A percentile compares a stretch with the other conserved stretches of the same genome.
Evolutionary conservation across 2,329 filamentous ascomycete species (phyloP).

Genomic region (Emmonsiellopsis sp.): DNA sequence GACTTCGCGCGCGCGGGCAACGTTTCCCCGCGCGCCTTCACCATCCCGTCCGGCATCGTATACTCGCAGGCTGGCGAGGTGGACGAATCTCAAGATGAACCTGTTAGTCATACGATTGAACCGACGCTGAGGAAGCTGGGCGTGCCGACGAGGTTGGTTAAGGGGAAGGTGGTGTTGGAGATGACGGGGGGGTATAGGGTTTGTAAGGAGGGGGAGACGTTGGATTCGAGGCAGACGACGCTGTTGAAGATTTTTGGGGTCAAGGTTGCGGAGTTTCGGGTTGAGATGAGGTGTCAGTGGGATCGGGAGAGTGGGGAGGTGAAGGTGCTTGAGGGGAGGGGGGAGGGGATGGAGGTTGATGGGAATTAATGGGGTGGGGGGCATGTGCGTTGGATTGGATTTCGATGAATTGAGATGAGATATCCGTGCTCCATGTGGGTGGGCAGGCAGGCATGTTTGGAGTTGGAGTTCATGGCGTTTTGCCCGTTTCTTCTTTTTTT

Average conservation of each 20-base stretch:
- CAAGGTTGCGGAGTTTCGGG: slow-evolving; percentile 80
- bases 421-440: too few species aligned
- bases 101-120: slow-evolving; percentile 80
- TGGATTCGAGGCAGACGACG: slow-evolving; percentile 88
- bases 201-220: slow-evolving; percentile 72
- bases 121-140: slow-evolving; percentile 81
- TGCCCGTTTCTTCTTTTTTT: neutral
- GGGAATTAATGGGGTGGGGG: slow-evolving; percentile 4
- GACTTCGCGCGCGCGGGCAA: slow-evolving; percentile 90
- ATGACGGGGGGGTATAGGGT: slow-evolving; percentile 57
- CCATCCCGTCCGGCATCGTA: slow-evolving; percentile 73
- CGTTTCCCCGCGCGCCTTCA: slow-evolving; percentile 63
- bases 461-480: slow-evolving; percentile 1
- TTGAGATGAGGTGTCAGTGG: slow-evolving; percentile 64
- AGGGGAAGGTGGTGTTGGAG: slow-evolving; percentile 76
- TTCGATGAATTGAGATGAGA: neutral
- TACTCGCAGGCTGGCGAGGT: slow-evolving; percentile 72
- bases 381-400: neutral
- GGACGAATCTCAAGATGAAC: slow-evolving; percentile 70
- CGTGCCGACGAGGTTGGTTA: slow-evolving; percentile 79
- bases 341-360: slow-evolving; percentile 36
- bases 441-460: slow-evolving; percentile 1
- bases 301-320: slow-evolving; percentile 31
- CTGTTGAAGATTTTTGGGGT: slow-evolving; percentile 90
- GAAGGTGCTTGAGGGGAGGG: slow-evolving; percentile 28